Conservation (phyloP, 306 rosid genomes). For the Sesbania bispinosa region DNA sequence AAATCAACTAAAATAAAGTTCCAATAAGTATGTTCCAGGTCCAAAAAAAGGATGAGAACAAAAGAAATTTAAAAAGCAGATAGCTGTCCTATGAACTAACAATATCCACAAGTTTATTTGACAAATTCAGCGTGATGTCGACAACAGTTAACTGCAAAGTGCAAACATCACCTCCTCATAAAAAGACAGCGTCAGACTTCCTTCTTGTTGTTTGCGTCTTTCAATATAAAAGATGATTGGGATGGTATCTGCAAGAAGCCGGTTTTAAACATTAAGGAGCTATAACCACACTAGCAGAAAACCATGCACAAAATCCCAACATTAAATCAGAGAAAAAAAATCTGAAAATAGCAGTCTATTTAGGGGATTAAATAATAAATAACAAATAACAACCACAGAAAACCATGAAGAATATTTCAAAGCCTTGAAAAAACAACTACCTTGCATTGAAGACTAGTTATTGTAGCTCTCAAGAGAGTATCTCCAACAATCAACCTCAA, state of each 20-base stretch:
- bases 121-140: constrained; percentile 20
- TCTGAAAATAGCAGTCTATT: not conserved
- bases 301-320: not conserved
- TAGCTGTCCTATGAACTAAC: constrained; percentile 13
- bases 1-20: not conserved
- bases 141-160: constrained; percentile 10
- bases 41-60: not conserved
- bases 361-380: too few species aligned
- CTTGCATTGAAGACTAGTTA: constrained; percentile 65
- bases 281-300: not conserved
- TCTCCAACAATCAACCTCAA: constrained; percentile 75
- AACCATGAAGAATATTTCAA: not conserved
- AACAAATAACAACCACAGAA: not conserved
- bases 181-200: constrained; percentile 24
- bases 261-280: not conserved
- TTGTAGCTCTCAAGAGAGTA: constrained; percentile 58
- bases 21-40: not conserved
- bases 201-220: not conserved
- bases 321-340: not conserved
- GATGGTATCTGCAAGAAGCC: constrained; percentile 47
- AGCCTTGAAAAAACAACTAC: constrained; percentile 30
- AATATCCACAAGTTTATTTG: constrained; percentile 47
- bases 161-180: constrained; percentile 14
- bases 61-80: not conserved
- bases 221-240: constrained; percentile 3